Conservation (phyloP, 2,329 filamentous ascomycete genomes). For the Orbilia quercus region DNA sequence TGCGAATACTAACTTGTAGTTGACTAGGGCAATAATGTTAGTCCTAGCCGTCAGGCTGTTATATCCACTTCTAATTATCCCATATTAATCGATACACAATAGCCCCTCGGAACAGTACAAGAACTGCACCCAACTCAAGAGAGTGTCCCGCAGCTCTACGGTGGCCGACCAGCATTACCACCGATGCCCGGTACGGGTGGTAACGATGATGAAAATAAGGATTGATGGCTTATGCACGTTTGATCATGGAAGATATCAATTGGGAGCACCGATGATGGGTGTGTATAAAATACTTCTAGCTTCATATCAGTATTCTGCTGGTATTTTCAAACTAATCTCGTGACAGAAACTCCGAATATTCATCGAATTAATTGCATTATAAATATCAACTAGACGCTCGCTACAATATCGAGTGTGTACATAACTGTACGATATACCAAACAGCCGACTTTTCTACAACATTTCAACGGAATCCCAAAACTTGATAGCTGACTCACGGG, state of each 20-base stretch:
- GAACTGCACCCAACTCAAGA: slow-evolving; percentile 36
- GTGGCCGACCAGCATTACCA: slow-evolving; percentile 46
- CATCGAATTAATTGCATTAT: slow-evolving; percentile 28
- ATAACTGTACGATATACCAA: slow-evolving; percentile 29
- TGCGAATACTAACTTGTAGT: slow-evolving; percentile 3
- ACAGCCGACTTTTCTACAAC: slow-evolving; percentile 6
- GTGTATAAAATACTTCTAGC: no score
- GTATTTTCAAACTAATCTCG: no score
- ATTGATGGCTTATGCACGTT: background rate
- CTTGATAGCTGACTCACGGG: background rate
- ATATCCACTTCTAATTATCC: no score
- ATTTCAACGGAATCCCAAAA: background rate
- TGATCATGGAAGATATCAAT: background rate
- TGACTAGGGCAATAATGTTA: slow-evolving; percentile 49
- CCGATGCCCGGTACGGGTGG: slow-evolving; percentile 39
- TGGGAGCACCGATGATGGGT: background rate
- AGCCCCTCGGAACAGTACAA: slow-evolving; percentile 49
- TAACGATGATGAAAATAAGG: slow-evolving; percentile 39
- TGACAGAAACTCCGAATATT: background rate
- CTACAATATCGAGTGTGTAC: slow-evolving; percentile 34
- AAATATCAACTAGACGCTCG: slow-evolving; percentile 21
- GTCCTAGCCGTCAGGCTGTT: background rate
- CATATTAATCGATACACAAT: background rate
- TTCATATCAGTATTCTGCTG: no score
- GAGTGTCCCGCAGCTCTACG: slow-evolving; percentile 40